A percentile compares a stretch with the other conserved stretches of the same genome.
These are phyloP conservation scores for Stagonosporopsis tanaceti DNA, from an alignment of 2,329 filamentous ascomycete species.

Conservation along the genomic window DNA sequence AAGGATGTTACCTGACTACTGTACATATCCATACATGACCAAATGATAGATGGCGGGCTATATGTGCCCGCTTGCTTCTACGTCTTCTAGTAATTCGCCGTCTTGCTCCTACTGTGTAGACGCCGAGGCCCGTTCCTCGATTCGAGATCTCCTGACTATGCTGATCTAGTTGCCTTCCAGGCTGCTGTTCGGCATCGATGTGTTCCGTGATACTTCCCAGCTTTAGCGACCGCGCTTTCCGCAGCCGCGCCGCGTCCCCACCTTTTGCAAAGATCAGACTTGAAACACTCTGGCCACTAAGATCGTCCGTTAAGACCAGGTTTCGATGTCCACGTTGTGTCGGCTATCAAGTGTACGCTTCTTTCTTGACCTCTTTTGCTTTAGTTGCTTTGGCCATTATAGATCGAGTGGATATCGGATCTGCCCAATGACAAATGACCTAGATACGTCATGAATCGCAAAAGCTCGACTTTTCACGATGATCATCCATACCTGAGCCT, in stretches of 20 bases:
- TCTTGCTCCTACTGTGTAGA: not conserved
- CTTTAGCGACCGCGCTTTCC: conserved; percentile 10
- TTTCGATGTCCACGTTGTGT: conserved; percentile 1
- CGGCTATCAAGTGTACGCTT: not conserved
- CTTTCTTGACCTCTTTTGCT: not conserved
- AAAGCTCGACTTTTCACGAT: not conserved
- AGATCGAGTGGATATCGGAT: not conserved
- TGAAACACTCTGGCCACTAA: conserved; percentile 6
- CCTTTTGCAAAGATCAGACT: not conserved
- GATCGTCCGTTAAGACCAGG: conserved; percentile 6
- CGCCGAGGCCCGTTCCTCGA: not conserved
- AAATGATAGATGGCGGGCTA: conserved; percentile 1
- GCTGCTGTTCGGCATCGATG: conserved; percentile 1
- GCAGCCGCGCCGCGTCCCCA: conserved; percentile 6
- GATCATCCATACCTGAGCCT: not conserved
- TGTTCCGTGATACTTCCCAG: not conserved
- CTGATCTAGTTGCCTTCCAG: not conserved
- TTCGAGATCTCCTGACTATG: not conserved
- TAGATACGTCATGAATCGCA: not conserved
- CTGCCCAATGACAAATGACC: not conserved
- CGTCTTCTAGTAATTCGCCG: not conserved
- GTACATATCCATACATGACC: conserved; percentile 3
- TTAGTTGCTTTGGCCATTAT: not conserved
- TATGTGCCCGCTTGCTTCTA: not conserved
- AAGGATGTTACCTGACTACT: conserved; percentile 3